A percentile compares a stretch with the other conserved stretches of the same genome.
These are phyloP conservation scores for Penicillium lagena DNA, from an alignment of 495 filamentous ascomycete genomes.

Conservation along the genomic window DNA sequence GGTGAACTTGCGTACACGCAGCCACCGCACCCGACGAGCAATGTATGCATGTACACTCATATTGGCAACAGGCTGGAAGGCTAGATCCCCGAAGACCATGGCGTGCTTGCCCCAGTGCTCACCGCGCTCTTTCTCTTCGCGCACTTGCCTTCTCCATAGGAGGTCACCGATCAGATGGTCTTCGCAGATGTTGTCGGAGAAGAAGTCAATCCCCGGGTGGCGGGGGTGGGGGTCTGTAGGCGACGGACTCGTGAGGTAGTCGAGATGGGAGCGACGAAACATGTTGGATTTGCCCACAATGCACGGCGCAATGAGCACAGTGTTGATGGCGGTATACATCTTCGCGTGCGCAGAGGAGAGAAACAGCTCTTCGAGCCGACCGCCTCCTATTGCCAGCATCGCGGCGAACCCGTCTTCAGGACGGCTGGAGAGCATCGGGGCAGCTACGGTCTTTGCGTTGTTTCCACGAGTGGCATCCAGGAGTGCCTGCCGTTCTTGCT, in stretches of 20 bases:
- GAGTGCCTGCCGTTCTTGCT: conserved; percentile 37
- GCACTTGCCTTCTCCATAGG: conserved; percentile 61
- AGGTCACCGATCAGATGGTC: conserved; percentile 94
- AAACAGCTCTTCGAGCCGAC: conserved; percentile 87
- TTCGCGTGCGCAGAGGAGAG: conserved; percentile 92
- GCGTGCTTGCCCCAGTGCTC: conserved; percentile 67
- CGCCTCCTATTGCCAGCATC: conserved; percentile 52
- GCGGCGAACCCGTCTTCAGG: conserved; percentile 16
- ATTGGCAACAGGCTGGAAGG: conserved; percentile 79
- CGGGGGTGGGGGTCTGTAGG: conserved; percentile 22
- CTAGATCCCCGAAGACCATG: conserved; percentile 76
- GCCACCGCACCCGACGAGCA: conserved; percentile 80
- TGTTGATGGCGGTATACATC: conserved; percentile 97
- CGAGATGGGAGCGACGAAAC: conserved; percentile 89
- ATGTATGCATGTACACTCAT: conserved; percentile 78
- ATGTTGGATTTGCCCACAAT: conserved; percentile 97
- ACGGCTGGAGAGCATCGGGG: conserved; percentile 5
- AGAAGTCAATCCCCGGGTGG: conserved; percentile 75
- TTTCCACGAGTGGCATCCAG: conserved; percentile 14
- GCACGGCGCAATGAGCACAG: conserved; percentile 83
- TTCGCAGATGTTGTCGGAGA: conserved; percentile 94
- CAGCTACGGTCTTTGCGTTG: neutral
- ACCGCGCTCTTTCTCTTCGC: conserved; percentile 34
- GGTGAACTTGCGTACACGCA: conserved; percentile 91
- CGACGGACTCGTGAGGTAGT: conserved; percentile 61